Evolutionary conservation across 2,329 filamentous ascomycete species (phyloP).

Genomic region (Aspergillus jensenii): DNA sequence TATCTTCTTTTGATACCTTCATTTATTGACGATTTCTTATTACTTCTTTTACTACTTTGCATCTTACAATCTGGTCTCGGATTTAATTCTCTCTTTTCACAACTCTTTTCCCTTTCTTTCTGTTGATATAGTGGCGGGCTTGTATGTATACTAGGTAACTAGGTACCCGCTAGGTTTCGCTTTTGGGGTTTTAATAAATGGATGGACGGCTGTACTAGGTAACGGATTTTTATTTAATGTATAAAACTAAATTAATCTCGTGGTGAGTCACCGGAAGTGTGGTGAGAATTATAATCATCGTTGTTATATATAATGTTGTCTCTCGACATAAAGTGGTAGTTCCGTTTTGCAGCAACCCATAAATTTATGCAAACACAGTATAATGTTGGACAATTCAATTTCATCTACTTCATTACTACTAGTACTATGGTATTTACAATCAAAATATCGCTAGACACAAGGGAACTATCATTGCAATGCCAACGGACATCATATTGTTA

Average conservation of each 20-base stretch:
- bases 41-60: neutral
- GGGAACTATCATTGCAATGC: neutral
- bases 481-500: too few relatives aligned
- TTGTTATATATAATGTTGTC: too few relatives aligned
- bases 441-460: too few relatives aligned
- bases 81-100: neutral
- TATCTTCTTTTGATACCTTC: constrained; percentile 12
- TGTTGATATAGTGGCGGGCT: constrained; percentile 4
- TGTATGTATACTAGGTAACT: constrained; percentile 7
- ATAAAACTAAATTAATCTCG: neutral
- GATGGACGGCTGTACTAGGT: constrained; percentile 3
- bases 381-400: too few relatives aligned
- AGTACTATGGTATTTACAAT: too few relatives aligned
- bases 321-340: too few relatives aligned
- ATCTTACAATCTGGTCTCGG: neutral
- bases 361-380: too few relatives aligned
- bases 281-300: too few relatives aligned
- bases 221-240: neutral
- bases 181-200: constrained; percentile 2
- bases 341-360: too few relatives aligned
- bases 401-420: too few relatives aligned
- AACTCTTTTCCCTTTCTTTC: constrained; percentile 1
- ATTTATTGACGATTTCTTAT: constrained; percentile 1
- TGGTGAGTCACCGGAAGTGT: neutral
- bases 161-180: neutral